phyloP scores from a whole-genome alignment of 768 basidiomycete genomes.

The Leccinum subgranulosum region DNA sequence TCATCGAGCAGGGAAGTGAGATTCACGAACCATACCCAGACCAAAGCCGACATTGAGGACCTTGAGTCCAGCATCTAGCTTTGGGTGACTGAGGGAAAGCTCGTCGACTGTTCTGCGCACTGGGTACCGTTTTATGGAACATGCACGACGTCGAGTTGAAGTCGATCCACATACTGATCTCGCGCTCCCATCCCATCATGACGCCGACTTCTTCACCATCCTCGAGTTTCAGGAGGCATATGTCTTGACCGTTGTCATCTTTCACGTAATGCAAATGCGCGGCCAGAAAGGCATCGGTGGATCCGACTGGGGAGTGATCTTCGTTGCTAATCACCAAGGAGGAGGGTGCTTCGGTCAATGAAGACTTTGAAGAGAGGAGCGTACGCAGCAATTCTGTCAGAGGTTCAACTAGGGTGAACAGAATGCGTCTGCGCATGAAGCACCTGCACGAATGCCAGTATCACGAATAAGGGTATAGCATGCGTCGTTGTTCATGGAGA shows the following conservation, averaged over 20 bases:
- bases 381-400: constrained; percentile 66
- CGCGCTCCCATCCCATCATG: constrained; percentile 99
- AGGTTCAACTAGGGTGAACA: constrained; percentile 5
- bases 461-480: constrained; percentile 83
- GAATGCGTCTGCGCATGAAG: constrained; percentile 19
- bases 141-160: neutral
- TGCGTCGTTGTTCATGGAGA: constrained; percentile 74
- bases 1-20: neutral
- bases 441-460: constrained; percentile 89
- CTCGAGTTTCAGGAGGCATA: constrained; percentile 65
- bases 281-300: constrained; percentile 65
- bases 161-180: constrained; percentile 55
- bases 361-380: constrained; percentile 50
- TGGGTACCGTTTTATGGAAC: constrained; percentile 30
- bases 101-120: constrained; percentile 75
- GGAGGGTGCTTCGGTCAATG: constrained; percentile 22
- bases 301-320: constrained; percentile 58
- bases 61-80: constrained; percentile 45
- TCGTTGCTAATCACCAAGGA: constrained; percentile 43
- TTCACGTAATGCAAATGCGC: constrained; percentile 65
- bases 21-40: constrained; percentile 71
- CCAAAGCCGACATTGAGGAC: constrained; percentile 94
- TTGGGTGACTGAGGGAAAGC: constrained; percentile 55
- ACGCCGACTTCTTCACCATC: constrained; percentile 84
- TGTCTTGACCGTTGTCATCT: constrained; percentile 75